Percentiles rank a stretch among this genome's conserved stretches.
Conservation (phyloP, 2,329 filamentous ascomycete species). For the Pseudogymnoascus sp. region DNA sequence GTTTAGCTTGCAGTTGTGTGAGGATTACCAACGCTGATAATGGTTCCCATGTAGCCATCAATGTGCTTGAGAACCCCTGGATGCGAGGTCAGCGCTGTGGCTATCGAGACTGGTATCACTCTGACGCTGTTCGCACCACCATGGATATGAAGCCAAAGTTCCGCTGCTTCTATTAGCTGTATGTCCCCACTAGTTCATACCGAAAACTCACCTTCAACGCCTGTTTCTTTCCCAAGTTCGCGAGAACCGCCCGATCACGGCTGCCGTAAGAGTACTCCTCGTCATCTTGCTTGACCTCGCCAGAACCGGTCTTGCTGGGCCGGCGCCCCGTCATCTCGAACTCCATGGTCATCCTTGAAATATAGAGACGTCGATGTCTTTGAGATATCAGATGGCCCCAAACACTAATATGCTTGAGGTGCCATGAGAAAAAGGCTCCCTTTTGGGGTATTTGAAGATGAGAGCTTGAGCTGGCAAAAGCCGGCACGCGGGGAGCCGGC, state of each 20-base stretch:
- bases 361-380: not conserved
- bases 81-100: not conserved
- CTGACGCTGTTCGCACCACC: slow-evolving; percentile 21
- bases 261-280: slow-evolving; percentile 21
- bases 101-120: not conserved
- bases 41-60: slow-evolving; percentile 47
- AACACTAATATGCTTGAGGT: slow-evolving; percentile 5
- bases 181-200: not conserved
- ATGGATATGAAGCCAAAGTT: slow-evolving; percentile 44
- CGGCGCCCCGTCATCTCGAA: slow-evolving; percentile 3
- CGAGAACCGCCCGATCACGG: slow-evolving; percentile 22
- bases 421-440: not conserved
- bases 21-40: slow-evolving; percentile 23
- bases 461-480: not conserved
- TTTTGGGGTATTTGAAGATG: slow-evolving; percentile 1
- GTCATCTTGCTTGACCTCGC: not conserved
- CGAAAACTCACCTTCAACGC: slow-evolving; percentile 18
- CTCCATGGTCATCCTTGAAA: not conserved
- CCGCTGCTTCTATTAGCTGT: slow-evolving; percentile 22
- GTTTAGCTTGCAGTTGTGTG: not conserved
- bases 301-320: not conserved
- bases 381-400: not conserved
- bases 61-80: slow-evolving; percentile 40
- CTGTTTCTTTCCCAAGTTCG: slow-evolving; percentile 22
- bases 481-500: not conserved